Conservation (phyloP, 2,329 filamentous ascomycete species). For the Westerdykella aurantiaca region DNA sequence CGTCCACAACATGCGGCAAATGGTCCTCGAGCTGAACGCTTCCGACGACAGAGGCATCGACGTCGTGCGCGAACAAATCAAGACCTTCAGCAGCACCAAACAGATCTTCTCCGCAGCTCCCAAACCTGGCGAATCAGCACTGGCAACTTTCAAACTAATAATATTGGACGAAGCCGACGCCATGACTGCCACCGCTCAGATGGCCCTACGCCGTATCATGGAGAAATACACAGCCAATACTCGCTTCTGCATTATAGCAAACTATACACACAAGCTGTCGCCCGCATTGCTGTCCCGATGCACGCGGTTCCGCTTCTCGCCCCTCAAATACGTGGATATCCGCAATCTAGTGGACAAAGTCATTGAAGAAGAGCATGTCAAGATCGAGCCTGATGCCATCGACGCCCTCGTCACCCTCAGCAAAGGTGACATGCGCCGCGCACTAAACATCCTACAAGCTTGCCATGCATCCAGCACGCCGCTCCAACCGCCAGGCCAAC, state of each 20-base stretch:
- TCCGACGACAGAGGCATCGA: conserved; percentile 97
- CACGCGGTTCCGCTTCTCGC: conserved; percentile 91
- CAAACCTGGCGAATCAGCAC: conserved; percentile 42
- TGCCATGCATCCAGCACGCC: conserved; percentile 85
- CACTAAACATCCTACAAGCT: conserved; percentile 90
- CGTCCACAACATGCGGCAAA: conserved; percentile 85
- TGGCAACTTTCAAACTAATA: conserved; percentile 88
- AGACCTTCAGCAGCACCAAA: conserved; percentile 96
- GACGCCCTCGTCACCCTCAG: conserved; percentile 80
- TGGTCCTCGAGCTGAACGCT: conserved; percentile 96
- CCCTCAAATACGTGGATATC: conserved; percentile 84
- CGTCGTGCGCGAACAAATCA: conserved; percentile 93
- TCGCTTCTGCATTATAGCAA: conserved; percentile 95
- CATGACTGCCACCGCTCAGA: conserved; percentile 98
- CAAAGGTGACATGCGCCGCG: conserved; percentile 93
- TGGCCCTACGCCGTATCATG: conserved; percentile 96
- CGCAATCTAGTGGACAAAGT: conserved; percentile 80
- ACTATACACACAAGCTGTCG: conserved; percentile 96
- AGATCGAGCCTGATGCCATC: conserved; percentile 73
- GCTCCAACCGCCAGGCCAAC: conserved; percentile 45
- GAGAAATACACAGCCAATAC: conserved; percentile 99
- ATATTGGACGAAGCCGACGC: conserved; percentile 98
- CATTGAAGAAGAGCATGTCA: conserved; percentile 77
- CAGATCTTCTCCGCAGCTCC: conserved; percentile 79
- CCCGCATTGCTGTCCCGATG: conserved; percentile 88